phyloP scores from a whole-genome alignment of 805 yeast genomes.

The Kazachstania viticola region DNA sequence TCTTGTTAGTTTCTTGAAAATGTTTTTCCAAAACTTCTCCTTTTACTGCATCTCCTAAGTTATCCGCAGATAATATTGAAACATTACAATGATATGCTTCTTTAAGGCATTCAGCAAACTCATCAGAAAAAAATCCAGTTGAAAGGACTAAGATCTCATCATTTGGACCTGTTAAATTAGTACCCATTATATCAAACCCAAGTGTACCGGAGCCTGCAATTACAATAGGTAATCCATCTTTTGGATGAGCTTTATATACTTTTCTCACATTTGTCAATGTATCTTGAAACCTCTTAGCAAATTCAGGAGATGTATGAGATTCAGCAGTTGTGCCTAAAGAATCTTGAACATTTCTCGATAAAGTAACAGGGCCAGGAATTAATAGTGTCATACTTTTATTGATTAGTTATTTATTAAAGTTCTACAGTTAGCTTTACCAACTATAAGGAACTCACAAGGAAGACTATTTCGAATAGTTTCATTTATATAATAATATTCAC shows the following conservation, averaged over 20 bases:
- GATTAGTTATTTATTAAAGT: no score
- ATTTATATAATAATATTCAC: no score
- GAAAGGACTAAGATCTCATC: constrained; percentile 73
- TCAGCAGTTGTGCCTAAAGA: constrained; percentile 79
- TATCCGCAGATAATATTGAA: constrained; percentile 42
- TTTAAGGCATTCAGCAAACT: constrained; percentile 63
- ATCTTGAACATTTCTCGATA: constrained; percentile 63
- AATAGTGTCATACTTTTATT: no score
- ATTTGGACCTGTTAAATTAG: constrained; percentile 55
- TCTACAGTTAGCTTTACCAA: no score
- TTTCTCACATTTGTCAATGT: constrained; percentile 57
- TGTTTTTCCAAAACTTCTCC: constrained; percentile 42
- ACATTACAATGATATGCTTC: constrained; percentile 48
- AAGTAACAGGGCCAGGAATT: constrained; percentile 83
- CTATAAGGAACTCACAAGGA: no score
- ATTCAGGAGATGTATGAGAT: constrained; percentile 85
- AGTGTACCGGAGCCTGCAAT: constrained; percentile 87
- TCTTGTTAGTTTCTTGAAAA: constrained; percentile 30
- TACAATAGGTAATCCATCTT: constrained; percentile 59
- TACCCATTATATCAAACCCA: constrained; percentile 86
- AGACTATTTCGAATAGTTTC: no score
- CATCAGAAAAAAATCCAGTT: constrained; percentile 84
- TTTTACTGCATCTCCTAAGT: constrained; percentile 59
- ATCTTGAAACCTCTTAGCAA: constrained; percentile 59
- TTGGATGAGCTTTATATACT: constrained; percentile 58